Conservation (phyloP, 306 rosid genomes). For the Acacia melanoxylon region DNA sequence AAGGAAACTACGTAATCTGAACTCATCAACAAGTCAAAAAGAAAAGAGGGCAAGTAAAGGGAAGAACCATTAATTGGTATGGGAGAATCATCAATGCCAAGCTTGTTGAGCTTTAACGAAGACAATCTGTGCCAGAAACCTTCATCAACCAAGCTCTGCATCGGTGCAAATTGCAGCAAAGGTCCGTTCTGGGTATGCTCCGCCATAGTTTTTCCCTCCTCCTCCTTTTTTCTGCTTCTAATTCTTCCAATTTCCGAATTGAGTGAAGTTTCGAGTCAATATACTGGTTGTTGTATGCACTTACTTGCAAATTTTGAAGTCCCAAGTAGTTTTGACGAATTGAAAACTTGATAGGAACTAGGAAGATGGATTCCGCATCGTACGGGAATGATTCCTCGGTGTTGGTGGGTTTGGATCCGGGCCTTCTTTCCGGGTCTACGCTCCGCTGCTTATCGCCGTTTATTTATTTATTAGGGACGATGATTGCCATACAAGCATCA, state of each 20-base stretch:
- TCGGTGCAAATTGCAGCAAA: constrained; percentile 73
- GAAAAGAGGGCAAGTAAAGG: neutral
- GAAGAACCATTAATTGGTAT: constrained; percentile 65
- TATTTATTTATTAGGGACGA: neutral
- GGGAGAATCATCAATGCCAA: constrained; percentile 97
- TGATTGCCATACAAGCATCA: neutral
- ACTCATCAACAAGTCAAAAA: neutral
- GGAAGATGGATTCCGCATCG: neutral
- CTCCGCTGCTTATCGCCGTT: neutral
- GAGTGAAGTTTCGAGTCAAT: neutral
- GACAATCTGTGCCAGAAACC: constrained; percentile 94
- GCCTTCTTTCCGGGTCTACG: neutral
- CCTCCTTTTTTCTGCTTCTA: neutral
- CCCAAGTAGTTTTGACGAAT: neutral
- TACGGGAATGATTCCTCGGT: neutral
- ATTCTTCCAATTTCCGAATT: neutral
- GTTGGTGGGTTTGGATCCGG: neutral
- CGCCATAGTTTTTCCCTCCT: constrained; percentile 45
- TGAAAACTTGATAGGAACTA: neutral
- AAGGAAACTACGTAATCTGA: neutral
- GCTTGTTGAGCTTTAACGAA: constrained; percentile 90
- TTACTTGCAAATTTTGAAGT: neutral
- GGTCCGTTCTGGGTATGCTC: constrained; percentile 34
- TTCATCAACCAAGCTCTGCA: constrained; percentile 89
- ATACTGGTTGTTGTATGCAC: too few relatives aligned